These are phyloP conservation scores for Elaeis guineensis DNA, from an alignment of 176 grass and related monocot genomes.

Conservation along the genomic window DNA sequence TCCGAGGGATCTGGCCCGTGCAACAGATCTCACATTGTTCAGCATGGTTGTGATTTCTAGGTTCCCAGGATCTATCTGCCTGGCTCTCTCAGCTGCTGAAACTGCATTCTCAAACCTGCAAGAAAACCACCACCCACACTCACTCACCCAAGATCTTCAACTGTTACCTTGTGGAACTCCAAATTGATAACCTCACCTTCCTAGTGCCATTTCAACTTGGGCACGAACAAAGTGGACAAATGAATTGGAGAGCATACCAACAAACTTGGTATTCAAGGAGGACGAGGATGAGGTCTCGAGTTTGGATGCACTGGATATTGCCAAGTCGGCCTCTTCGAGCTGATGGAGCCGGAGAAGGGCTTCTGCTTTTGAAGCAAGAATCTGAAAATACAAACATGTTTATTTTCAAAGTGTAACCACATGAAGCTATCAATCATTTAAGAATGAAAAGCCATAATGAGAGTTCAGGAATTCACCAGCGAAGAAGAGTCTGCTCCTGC, in stretches of 20 bases:
- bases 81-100: constrained; percentile 55
- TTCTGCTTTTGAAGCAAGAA: constrained; percentile 79
- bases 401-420: not conserved
- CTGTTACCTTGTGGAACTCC: no score
- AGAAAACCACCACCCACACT: constrained; percentile 10
- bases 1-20: constrained; percentile 57
- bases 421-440: no score
- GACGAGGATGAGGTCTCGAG: constrained; percentile 57
- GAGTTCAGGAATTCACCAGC: no score
- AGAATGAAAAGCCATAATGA: no score
- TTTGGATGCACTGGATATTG: constrained; percentile 71
- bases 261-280: constrained; percentile 55
- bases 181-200: constrained; percentile 49
- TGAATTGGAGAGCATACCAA: constrained; percentile 55
- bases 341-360: constrained; percentile 61
- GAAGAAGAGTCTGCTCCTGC: no score
- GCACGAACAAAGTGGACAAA: constrained; percentile 71
- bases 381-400: constrained; percentile 26
- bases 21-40: constrained; percentile 65
- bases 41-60: constrained; percentile 44
- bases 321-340: constrained; percentile 64
- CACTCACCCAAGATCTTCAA: no score
- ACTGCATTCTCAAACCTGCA: constrained; percentile 86
- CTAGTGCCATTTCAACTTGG: constrained; percentile 76
- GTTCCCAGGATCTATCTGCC: constrained; percentile 60